Evolutionary conservation across 2,329 filamentous ascomycete genomes (phyloP).

Genomic region (Cytospora leucostoma): DNA sequence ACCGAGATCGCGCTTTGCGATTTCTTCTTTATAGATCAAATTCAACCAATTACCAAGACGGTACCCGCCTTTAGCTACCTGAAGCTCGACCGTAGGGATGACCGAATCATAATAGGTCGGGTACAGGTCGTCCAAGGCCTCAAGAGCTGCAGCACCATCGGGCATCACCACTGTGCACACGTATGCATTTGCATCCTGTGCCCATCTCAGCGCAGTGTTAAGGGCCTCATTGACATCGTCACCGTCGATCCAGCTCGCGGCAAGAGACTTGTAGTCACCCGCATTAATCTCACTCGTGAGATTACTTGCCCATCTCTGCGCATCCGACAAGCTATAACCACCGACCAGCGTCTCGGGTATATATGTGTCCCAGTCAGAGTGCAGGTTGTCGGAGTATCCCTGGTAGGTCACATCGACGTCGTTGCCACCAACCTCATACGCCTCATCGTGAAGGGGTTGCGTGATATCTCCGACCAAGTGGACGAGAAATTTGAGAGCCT

Average conservation of each 20-base stretch:
- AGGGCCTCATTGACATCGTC: slow-evolving; percentile 40
- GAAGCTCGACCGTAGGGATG: slow-evolving; percentile 44
- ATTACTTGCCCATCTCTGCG: slow-evolving; percentile 39
- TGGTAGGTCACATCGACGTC: slow-evolving; percentile 56
- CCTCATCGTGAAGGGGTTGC: slow-evolving; percentile 57
- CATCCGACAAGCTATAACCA: slow-evolving; percentile 36
- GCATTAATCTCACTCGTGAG: slow-evolving; percentile 41
- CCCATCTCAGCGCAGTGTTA: slow-evolving; percentile 46
- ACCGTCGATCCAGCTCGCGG: slow-evolving; percentile 41
- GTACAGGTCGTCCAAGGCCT: slow-evolving; percentile 40
- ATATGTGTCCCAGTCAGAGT: slow-evolving; percentile 61
- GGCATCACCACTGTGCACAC: slow-evolving; percentile 46
- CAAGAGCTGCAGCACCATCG: slow-evolving; percentile 41
- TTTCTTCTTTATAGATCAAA: slow-evolving; percentile 29
- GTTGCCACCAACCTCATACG: slow-evolving; percentile 56
- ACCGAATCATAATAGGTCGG: slow-evolving; percentile 46
- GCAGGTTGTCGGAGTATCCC: slow-evolving; percentile 56
- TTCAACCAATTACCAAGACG: slow-evolving; percentile 38
- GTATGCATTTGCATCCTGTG: slow-evolving; percentile 44
- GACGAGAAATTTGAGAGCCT: slow-evolving; percentile 44
- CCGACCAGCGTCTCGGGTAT: slow-evolving; percentile 47
- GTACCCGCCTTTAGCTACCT: slow-evolving; percentile 47
- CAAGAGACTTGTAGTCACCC: slow-evolving; percentile 39
- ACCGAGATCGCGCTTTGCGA: slow-evolving; percentile 30
- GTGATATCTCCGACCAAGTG: slow-evolving; percentile 59